Conservation (phyloP, 129 eudicot species). For the Flaveria trinervia region DNA sequence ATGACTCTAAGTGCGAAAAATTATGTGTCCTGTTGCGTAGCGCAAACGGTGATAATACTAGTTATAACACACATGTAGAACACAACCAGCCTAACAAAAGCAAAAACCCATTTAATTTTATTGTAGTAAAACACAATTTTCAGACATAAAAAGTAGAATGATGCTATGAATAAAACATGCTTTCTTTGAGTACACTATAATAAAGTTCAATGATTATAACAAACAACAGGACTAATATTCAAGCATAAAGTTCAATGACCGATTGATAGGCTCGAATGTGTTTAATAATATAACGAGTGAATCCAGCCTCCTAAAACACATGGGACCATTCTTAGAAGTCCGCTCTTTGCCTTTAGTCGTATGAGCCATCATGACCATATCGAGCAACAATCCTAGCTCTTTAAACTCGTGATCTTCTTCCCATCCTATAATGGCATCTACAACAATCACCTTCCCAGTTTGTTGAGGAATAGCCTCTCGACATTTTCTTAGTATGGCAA, state of each 20-base stretch:
- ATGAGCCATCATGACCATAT: slow-evolving; percentile 58
- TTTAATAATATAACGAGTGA: slow-evolving; percentile 36
- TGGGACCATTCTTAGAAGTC: slow-evolving; percentile 43
- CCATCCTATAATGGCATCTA: slow-evolving; percentile 35
- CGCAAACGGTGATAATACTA: too few relatives aligned
- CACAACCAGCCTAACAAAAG: too few relatives aligned
- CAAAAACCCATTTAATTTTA: too few relatives aligned
- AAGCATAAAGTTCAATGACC: slow-evolving; percentile 46
- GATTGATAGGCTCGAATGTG: slow-evolving; percentile 37
- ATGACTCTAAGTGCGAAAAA: too few relatives aligned
- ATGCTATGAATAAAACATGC: too few relatives aligned
- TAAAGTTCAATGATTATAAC: too few relatives aligned
- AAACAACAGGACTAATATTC: not conserved
- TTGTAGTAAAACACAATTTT: too few relatives aligned
- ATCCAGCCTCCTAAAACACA: slow-evolving; percentile 42
- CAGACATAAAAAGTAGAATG: too few relatives aligned
- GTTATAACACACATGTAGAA: too few relatives aligned
- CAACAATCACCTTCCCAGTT: slow-evolving; percentile 44
- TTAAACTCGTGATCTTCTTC: slow-evolving; percentile 25
- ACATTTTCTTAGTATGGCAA: slow-evolving; percentile 38
- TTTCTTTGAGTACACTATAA: too few relatives aligned
- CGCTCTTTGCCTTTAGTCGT: slow-evolving; percentile 49
- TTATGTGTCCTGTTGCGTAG: too few relatives aligned
- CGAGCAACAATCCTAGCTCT: slow-evolving; percentile 44
- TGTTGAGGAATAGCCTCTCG: slow-evolving; percentile 42